Evolutionary conservation across 495 filamentous ascomycete species (phyloP), one percentile per base, ranked within the genome.

Genomic region (Terfezia claveryi): DNA sequence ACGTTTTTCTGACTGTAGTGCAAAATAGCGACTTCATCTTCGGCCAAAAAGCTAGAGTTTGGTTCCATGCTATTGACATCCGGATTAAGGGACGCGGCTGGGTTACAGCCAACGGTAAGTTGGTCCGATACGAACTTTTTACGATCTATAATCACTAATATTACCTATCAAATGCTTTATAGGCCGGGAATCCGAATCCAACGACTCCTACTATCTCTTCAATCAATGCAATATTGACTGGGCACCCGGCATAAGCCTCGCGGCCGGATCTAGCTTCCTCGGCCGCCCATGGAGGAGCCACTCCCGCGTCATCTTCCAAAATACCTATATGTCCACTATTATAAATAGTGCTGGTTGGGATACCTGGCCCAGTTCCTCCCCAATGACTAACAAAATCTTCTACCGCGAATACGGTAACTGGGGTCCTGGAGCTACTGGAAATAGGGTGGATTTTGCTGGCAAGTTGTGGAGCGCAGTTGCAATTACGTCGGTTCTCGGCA

Each of bases 241-340:
- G 36, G 74, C 69, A 10, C 54, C 64, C 1, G 76, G 75, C 7
- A 64, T 72, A 37, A 64, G 52, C 23, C 73, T 81, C 8, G 23
- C 68, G 4, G 58, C 62, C 10, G 79, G 77, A 6, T 69, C 71
- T 32, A 76, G 72, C 52, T 82, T 78, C 60, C 71, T 83, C 4
- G 80, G 80, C 8, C 72, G 80, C n/a, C 81, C 80, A 16, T 83
- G 80, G 79, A 65, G 71, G 10, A 64, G 74, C 52, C 81, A 76
- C 58, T 71, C 79, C 4, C 65, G 74, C 8, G 80, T 81, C 2
- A 71, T 77, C 27, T 78, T 82, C 67, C 80, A 82, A 64, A 68
- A 71, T 36, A 79, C 74, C 3, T 55, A 57, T 6, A 66, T 83
- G 59, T 70, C 68, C n/a, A 59, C 62, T 32, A 74, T 81, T 16